Conservation (phyloP, 768 basidiomycete species). For the Pleurotus tuber-regium region DNA sequence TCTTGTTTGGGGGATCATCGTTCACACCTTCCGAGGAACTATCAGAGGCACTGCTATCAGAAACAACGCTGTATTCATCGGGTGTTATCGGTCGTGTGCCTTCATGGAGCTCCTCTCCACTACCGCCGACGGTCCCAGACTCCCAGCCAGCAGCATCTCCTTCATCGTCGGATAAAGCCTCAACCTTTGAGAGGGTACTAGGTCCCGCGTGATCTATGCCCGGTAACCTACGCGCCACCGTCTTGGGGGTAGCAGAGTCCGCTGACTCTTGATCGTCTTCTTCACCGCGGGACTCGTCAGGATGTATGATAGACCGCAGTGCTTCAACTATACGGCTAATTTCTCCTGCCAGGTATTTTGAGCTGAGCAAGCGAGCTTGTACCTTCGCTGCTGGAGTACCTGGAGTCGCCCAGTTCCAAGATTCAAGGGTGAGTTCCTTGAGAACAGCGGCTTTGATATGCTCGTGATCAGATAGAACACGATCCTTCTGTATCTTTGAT, state of each 20-base stretch:
- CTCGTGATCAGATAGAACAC: conserved; percentile 47
- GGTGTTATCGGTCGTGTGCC: conserved; percentile 27
- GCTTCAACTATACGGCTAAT: conserved; percentile 49
- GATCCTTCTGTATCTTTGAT: conserved; percentile 75
- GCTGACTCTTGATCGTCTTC: conserved; percentile 10
- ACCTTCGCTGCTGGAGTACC: conserved; percentile 55
- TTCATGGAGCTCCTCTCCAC: conserved; percentile 30
- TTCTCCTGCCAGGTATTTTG: conserved; percentile 66
- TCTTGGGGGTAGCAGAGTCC: conserved; percentile 18
- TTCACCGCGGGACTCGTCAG: conserved; percentile 14
- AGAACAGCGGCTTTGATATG: conserved; percentile 42
- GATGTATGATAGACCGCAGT: conserved; percentile 42
- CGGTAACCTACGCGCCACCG: conserved; percentile 18
- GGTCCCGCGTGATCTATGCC: conserved; percentile 16
- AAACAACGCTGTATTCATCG: conserved; percentile 20
- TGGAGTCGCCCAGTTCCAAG: conserved; percentile 29
- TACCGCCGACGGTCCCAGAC: conserved; percentile 39
- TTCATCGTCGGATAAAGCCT: conserved; percentile 15
- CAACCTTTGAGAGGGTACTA: conserved; percentile 17
- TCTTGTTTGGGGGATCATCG: conserved; percentile 23
- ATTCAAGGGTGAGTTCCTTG: conserved; percentile 34
- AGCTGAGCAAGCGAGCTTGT: conserved; percentile 72
- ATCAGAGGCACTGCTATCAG: conserved; percentile 20
- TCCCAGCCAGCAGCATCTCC: conserved; percentile 34
- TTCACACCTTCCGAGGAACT: conserved; percentile 28